These are phyloP conservation scores for Candida nitratophila DNA, from an alignment of 805 yeast genomes.

Conservation along the genomic window DNA sequence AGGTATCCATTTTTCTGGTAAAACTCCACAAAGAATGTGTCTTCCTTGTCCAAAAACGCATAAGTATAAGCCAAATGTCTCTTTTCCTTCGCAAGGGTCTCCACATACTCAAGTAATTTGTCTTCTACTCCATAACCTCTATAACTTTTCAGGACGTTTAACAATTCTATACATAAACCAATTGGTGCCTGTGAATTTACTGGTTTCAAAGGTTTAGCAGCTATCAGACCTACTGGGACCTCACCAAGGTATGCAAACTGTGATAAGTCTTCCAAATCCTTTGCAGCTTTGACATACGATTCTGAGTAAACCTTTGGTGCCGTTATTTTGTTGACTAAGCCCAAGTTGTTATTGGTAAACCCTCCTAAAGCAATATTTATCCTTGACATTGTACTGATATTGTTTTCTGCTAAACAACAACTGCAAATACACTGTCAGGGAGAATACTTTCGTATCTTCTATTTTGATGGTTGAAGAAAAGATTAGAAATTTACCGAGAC, in stretches of 20 bases:
- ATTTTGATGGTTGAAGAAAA: too few species aligned
- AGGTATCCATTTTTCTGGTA: slow-evolving; percentile 12
- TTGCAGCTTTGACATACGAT: slow-evolving; percentile 42
- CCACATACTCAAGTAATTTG: slow-evolving; percentile 48
- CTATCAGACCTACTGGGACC: slow-evolving; percentile 74
- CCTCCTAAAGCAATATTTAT: slow-evolving; percentile 43
- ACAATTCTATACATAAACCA: slow-evolving; percentile 17
- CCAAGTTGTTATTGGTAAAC: slow-evolving; percentile 53
- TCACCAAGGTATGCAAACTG: slow-evolving; percentile 60
- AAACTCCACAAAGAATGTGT: slow-evolving; percentile 6
- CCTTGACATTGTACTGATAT: slow-evolving; percentile 19
- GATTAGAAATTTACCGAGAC: too few species aligned
- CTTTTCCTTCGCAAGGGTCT: slow-evolving; percentile 43
- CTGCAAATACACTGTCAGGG: too few species aligned
- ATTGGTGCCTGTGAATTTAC: slow-evolving; percentile 29
- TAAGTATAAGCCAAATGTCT: slow-evolving; percentile 46
- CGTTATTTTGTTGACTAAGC: slow-evolving; percentile 51
- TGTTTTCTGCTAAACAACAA: too few species aligned
- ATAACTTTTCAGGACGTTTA: slow-evolving; percentile 53
- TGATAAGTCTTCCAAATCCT: slow-evolving; percentile 42
- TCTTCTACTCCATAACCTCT: slow-evolving; percentile 51
- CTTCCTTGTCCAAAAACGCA: slow-evolving; percentile 2
- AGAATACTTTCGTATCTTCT: too few species aligned
- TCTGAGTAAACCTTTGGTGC: slow-evolving; percentile 48
- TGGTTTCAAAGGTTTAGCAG: slow-evolving; percentile 44